Conservation (phyloP, 2,329 filamentous ascomycete species). For the Colletotrichum camelliae region DNA sequence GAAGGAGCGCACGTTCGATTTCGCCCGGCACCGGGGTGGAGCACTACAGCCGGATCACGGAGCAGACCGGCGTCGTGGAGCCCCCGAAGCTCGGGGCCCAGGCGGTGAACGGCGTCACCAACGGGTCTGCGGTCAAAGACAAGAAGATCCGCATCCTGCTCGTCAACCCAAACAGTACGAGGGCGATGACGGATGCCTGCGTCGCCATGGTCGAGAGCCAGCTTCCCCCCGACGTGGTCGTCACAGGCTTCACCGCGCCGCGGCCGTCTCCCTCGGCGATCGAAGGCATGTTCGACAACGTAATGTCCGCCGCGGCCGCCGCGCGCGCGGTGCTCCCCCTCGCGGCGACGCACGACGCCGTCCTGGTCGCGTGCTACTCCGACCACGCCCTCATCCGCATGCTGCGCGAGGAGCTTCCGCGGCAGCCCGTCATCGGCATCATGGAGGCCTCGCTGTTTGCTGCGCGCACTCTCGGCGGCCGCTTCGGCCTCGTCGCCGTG, state of each 20-base stretch:
- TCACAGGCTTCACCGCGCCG: conserved; percentile 18
- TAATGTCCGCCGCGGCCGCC: conserved; percentile 52
- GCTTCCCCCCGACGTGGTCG: conserved; percentile 38
- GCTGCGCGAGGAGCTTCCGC: conserved; percentile 13
- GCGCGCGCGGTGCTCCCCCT: conserved; percentile 35
- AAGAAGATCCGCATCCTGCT: conserved; percentile 58
- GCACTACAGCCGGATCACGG: conserved; percentile 43
- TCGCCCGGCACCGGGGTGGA: conserved; percentile 46
- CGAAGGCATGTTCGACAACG: conserved; percentile 63
- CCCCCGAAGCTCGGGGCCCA: neutral
- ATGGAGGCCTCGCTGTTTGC: conserved; percentile 68
- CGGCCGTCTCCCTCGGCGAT: conserved; percentile 42
- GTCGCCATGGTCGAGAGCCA: conserved; percentile 51
- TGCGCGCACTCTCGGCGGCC: conserved; percentile 1
- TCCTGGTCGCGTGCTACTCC: conserved; percentile 14
- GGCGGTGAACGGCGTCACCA: neutral
- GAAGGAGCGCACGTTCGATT: conserved; percentile 53
- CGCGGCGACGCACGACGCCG: conserved; percentile 41
- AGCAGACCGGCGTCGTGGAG: conserved; percentile 40
- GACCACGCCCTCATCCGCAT: conserved; percentile 14
- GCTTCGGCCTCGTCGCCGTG: conserved; percentile 6
- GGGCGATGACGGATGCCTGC: conserved; percentile 73
- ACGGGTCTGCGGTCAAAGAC: neutral
- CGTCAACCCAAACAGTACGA: conserved; percentile 80
- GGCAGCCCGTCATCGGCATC: conserved; percentile 73